Base-by-base conservation (phyloP, 768 basidiomycete species). In the Leucocoprinus leucothites region DNA sequence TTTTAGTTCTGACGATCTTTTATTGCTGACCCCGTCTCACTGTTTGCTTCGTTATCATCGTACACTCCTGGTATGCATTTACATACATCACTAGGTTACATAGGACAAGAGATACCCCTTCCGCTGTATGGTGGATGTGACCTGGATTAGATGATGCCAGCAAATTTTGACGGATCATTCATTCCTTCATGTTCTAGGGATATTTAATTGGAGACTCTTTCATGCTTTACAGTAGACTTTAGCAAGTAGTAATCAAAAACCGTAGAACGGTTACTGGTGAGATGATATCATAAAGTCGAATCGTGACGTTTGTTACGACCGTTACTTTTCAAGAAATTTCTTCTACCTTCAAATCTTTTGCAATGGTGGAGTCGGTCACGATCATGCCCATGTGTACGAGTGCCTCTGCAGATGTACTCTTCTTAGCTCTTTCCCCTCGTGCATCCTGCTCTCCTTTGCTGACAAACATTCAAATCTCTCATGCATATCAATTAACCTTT, bases 91-190 rank as follows among this genome's bases (percentile, higher is more conserved):
- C 31, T 11, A 5, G 31, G 11, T 31, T 31, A 31, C 31, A 31
- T 31, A 43, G 31, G 47, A 34, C n/a, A 51, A 36, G 31, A 34
- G 36, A 55, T 57, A 57, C 42, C 56, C 43, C 28, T 47, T 42
- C 9, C 40, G 16, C 19, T 16, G 40, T 48, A 48, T 48, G 45
- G 31, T 9, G 45, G 24, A 22, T 40, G 35, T 6, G 24, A 25
- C 34, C 31, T 31, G 31, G 11, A 11, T 11, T 11, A 31, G 31
- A 31, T 31, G 31, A 31, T 31, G 11, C 11, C 31, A 31, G 31
- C 6, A 31, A 31, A n/a, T n/a, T 31, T 31, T 5, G 31, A 31
- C 31, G 31, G 11, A 31, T 31, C 5, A 5, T 31, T 56, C 47
- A 19, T 24, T 56, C 47, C 36, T 49, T 38, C 16, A 50, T 35